These are phyloP conservation scores for Lactarius trivialis DNA, from an alignment of 768 basidiomycete genomes.

Conservation along the genomic window DNA sequence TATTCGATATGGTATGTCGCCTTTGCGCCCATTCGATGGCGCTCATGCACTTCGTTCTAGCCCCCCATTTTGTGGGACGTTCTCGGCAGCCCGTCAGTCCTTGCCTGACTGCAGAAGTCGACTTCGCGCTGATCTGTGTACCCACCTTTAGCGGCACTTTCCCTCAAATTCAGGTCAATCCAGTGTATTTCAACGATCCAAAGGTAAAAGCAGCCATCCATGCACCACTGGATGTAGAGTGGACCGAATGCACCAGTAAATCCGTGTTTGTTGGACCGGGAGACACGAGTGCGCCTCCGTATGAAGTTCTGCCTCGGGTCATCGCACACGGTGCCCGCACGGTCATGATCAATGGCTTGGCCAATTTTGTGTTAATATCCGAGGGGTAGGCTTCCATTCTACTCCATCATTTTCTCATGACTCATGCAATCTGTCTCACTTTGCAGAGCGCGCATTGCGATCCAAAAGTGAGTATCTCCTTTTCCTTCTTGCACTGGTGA, in stretches of 20 bases:
- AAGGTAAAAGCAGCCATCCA: slow-evolving; percentile 22
- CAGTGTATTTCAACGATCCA: slow-evolving; percentile 21
- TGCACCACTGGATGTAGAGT: background rate
- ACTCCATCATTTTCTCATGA: background rate
- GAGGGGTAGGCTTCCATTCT: slow-evolving; percentile 15
- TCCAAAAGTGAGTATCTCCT: slow-evolving; percentile 20
- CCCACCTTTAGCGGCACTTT: too few relatives aligned
- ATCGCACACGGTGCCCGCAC: slow-evolving; percentile 8
- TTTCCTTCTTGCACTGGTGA: background rate
- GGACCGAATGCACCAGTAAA: slow-evolving; percentile 14
- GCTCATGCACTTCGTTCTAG: background rate
- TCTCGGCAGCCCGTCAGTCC: slow-evolving; percentile 17
- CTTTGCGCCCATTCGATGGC: background rate
- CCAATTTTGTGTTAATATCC: slow-evolving; percentile 11
- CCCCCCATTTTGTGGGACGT: slow-evolving; percentile 21
- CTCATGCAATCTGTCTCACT: background rate
- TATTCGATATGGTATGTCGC: slow-evolving; percentile 19
- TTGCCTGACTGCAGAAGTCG: too few relatives aligned
- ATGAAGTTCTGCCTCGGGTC: slow-evolving; percentile 13
- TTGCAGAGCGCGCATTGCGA: slow-evolving; percentile 10
- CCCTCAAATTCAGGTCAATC: slow-evolving; percentile 12
- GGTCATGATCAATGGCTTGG: slow-evolving; percentile 14
- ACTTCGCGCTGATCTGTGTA: too few relatives aligned
- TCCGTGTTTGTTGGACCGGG: slow-evolving; percentile 7
- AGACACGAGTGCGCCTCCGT: slow-evolving; percentile 9